Evolutionary conservation across 2,329 filamentous ascomycete species (phyloP).

Genomic region (Cyphellophora attinorum): DNA sequence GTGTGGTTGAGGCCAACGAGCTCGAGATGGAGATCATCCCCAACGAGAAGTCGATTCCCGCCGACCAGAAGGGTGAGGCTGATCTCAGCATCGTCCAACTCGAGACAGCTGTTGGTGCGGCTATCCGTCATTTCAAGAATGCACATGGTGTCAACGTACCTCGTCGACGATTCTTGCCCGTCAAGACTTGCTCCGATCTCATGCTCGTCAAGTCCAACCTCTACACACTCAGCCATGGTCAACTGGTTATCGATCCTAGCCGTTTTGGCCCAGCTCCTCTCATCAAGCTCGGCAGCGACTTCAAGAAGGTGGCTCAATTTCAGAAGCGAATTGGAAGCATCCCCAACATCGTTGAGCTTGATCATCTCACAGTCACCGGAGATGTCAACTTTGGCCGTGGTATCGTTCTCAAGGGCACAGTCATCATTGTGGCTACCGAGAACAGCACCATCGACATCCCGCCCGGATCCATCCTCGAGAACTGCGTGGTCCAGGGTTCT

Average conservation of each 20-base stretch:
- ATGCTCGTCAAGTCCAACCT: constrained; percentile 99
- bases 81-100: constrained; percentile 96
- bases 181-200: constrained; percentile 99
- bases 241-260: constrained; percentile 92
- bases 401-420: constrained; percentile 90
- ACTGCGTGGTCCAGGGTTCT: constrained; percentile 97
- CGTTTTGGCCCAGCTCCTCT: constrained; percentile 93
- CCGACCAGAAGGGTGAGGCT: constrained; percentile 99
- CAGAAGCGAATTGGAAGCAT: constrained; percentile 42
- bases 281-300: constrained; percentile 97
- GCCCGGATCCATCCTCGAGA: constrained; percentile 92
- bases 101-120: constrained; percentile 95
- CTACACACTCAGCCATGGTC: constrained; percentile 96
- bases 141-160: constrained; percentile 98
- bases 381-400: constrained; percentile 93
- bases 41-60: constrained; percentile 96
- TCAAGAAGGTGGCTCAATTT: constrained; percentile 95
- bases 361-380: constrained; percentile 91
- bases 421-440: constrained; percentile 97
- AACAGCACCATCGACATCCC: constrained; percentile 97
- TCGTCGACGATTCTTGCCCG: constrained; percentile 92
- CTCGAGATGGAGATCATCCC: constrained; percentile 99
- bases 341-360: constrained; percentile 40
- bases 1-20: constrained; percentile 96
- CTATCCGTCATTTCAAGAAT: constrained; percentile 97